Evolutionary conservation across 2,329 filamentous ascomycete species (phyloP).

Genomic region (Lanzia echinophila): DNA sequence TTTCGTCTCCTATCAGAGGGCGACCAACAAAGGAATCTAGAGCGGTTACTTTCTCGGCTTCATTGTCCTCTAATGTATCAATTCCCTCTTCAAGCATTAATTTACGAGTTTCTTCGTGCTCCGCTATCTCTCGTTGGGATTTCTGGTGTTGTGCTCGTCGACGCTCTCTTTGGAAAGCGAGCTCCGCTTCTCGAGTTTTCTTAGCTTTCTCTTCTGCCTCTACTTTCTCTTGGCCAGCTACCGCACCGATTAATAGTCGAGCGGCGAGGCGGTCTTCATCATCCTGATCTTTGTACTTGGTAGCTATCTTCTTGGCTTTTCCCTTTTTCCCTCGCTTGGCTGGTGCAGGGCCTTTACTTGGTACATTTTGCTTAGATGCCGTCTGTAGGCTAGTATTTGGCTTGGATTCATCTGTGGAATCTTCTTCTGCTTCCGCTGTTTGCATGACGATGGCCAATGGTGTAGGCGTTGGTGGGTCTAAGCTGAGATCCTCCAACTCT

Average conservation of each 20-base stretch:
- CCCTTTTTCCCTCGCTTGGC: constrained; percentile 67
- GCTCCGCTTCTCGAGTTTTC: constrained; percentile 63
- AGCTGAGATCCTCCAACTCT: constrained; percentile 17
- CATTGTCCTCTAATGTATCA: constrained; percentile 53
- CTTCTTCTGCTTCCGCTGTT: constrained; percentile 18
- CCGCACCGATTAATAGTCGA: constrained; percentile 78
- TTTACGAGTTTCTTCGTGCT: constrained; percentile 65
- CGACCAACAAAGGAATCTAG: constrained; percentile 71
- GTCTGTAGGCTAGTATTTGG: constrained; percentile 20
- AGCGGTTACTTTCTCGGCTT: constrained; percentile 45
- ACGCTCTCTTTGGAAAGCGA: constrained; percentile 64
- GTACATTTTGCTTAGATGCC: constrained; percentile 25
- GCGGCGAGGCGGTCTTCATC: constrained; percentile 84
- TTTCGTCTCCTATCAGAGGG: constrained; percentile 75
- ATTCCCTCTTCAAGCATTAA: constrained; percentile 52
- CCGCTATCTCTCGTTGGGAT: constrained; percentile 67
- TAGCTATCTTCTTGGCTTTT: constrained; percentile 80
- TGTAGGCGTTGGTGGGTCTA: constrained; percentile 1
- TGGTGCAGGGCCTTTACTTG: constrained; percentile 39
- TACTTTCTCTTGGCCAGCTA: constrained; percentile 57
- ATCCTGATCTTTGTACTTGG: constrained; percentile 90
- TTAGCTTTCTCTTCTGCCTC: constrained; percentile 64
- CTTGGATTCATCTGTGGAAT: constrained; percentile 12
- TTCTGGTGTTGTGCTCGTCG: constrained; percentile 74
- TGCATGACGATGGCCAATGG: constrained; percentile 20